Evolutionary conservation across 805 yeast species (phyloP), one percentile per base, ranked within the genome.

Genomic region (Yamadazyma scolyti): DNA sequence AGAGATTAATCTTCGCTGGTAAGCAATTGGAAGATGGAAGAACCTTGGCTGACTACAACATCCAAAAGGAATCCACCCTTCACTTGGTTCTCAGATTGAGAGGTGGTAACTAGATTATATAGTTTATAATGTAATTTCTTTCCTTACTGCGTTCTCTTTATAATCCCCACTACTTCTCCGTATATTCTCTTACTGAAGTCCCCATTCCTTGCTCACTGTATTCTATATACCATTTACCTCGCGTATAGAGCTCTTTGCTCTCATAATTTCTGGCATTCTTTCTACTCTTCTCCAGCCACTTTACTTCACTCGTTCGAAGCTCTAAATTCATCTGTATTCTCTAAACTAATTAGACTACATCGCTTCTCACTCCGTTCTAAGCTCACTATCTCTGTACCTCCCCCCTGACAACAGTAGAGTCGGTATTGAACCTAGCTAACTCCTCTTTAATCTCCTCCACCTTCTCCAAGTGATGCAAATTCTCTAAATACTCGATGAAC

Each of bases 21-120:
- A 87, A 87, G 77, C 96, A 86, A 73, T 79, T 88, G 65, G 96
- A 87, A 71, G 93, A 84, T 47, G 96, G 96, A 50, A 85, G 96
- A 77, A 88, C 97, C 44, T 72, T 88, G 46, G 81, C 95, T 46
- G 96, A 88, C 73, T 88, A 88, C 89, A 88, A 88, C 83, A 88
- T 88, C 68, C 96, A 87, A 73, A 88, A 88, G 77, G 96, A 88
- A 73, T 86, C 96, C 44, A 89, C 96, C 42, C 69, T 88, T 33
- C 96, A 89, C 71, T 79, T 90, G 74, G 97, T 89, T 50, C 75
- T 90, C 49, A 87, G 97, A 79, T 83, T 89, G 66, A 85, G 97
- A 78, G 97, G 97, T 76, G 96, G 96, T 73, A 25, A 35, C 29
- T 37, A 44, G 37, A 31, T 33, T 21, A 25, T 20, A 29, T 16